Evolutionary conservation across 1,139 yeast species (phyloP).

Genomic region (Saccharomyces hybrid): DNA sequence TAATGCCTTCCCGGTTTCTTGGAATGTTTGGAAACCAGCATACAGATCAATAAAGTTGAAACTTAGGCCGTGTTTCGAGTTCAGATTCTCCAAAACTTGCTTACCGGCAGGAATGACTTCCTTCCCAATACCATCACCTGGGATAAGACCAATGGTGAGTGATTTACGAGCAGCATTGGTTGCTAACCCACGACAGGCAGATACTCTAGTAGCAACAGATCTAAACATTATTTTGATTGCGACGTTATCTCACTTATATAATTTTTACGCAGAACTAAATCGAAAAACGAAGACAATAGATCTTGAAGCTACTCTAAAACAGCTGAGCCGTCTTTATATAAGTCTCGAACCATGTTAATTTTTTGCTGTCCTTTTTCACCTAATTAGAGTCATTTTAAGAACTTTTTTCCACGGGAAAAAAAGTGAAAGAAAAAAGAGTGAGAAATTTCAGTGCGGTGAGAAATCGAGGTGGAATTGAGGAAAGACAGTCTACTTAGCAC

Average conservation of each 20-base stretch:
- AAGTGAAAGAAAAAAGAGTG: not conserved
- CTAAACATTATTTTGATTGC: conserved; percentile 20
- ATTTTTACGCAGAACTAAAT: not conserved
- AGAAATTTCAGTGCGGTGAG: not conserved
- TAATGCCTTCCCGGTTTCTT: conserved; percentile 86
- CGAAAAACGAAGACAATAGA: not conserved
- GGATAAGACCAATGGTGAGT: conserved; percentile 54
- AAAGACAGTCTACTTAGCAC: not conserved
- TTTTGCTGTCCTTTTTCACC: not conserved
- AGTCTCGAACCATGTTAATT: not conserved
- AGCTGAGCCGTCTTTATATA: not conserved
- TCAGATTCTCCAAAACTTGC: conserved; percentile 74
- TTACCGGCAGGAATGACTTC: conserved; percentile 96
- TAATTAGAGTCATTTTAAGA: not conserved
- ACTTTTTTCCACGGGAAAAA: not conserved
- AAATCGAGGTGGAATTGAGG: not conserved
- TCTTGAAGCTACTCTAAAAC: not conserved
- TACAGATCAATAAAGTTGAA: conserved; percentile 82
- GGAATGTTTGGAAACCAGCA: conserved; percentile 92
- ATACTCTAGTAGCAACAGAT: conserved; percentile 17
- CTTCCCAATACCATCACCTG: conserved; percentile 97
- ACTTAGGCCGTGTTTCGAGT: conserved; percentile 62
- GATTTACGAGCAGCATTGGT: conserved; percentile 18
- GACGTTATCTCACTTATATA: not conserved
- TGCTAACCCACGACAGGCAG: conserved; percentile 23